Conservation (phyloP, 768 basidiomycete species). For the Leucosporidium scottii region DNA sequence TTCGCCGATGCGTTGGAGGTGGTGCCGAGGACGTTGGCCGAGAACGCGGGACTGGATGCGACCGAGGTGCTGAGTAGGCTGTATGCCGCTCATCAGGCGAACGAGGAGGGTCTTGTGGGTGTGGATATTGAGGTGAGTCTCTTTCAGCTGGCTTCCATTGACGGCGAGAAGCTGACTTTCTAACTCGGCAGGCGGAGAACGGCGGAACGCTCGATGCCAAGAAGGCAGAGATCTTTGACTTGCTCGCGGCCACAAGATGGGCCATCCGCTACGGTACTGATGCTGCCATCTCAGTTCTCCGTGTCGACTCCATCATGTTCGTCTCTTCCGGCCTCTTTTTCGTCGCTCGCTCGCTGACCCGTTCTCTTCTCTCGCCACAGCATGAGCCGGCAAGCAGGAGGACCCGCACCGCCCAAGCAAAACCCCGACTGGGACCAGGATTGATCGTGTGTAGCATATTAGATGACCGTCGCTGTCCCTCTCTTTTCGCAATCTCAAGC, state of each 20-base stretch:
- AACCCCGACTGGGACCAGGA: slow-evolving; percentile 21
- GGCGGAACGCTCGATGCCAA: slow-evolving; percentile 61
- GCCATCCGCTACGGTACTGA: slow-evolving; percentile 84
- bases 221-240: slow-evolving; percentile 63
- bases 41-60: slow-evolving; percentile 84
- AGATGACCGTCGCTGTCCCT: no score
- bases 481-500: no score
- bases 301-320: slow-evolving; percentile 87
- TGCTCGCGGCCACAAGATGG: slow-evolving; percentile 85
- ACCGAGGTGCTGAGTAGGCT: slow-evolving; percentile 83
- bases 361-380: not conserved
- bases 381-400: slow-evolving; percentile 35
- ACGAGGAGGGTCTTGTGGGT: slow-evolving; percentile 64
- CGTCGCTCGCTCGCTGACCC: not conserved
- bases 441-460: not conserved
- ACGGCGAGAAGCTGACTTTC: not conserved
- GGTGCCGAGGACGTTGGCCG: slow-evolving; percentile 81
- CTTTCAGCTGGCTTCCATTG: no score
- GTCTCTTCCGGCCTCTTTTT: slow-evolving; percentile 59
- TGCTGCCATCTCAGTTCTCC: slow-evolving; percentile 80
- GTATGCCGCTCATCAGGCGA: slow-evolving; percentile 74
- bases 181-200: slow-evolving; percentile 53
- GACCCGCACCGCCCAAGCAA: slow-evolving; percentile 39
- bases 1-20: slow-evolving; percentile 87
- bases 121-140: slow-evolving; percentile 77